Base-by-base conservation (phyloP, 139 green algal species). In the Chlorella sp. region DNA sequence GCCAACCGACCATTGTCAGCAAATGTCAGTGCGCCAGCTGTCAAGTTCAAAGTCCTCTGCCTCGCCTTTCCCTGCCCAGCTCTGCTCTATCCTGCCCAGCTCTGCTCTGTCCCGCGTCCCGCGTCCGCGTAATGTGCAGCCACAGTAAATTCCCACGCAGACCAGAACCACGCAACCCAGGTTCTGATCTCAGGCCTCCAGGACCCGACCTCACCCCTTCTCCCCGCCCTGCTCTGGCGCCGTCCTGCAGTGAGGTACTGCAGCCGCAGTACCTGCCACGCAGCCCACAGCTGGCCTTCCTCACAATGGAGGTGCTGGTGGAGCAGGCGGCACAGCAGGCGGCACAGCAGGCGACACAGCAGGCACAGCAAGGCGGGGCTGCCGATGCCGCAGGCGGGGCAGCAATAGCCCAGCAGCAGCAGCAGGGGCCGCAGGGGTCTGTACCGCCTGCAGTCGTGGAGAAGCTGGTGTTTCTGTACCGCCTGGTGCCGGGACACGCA, bases 391-490 rank as follows among this genome's bases (percentile, higher is more conserved):
- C 53, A 19, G 77, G 77, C 37, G 16, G 37, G 26, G 15, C 80
- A 14, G 80, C 26, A 11, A 30, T 26, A 4, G 48, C 81, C 15
- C 26, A 83, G 53, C 81, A 71, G 82, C 82, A 64, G 82, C 82
- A 57, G 82, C 34, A 53, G 57, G 28, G 80, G 80, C 14, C 5
- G 64, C 42, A 85, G 42, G 18, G 76, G 76, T 14, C 15, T 16
- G 77, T 18, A 1, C 18, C 18, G 2, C 14, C 36, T 15, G 36
- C 77, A 28, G 77, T 2, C 9, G 76, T 18, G 16, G 48, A 92
- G 61, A 40, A 94, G 24, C 82, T 95, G 22, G 86, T 98, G 21
- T 97, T 98, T 60, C 88, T 98, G 79, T 98, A 98, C 90, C 92
- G 90, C 12, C 89, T 98, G 76, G 93, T 93, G 3, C 89, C 89